Percentiles rank a stretch among this genome's conserved stretches.
Conservation (phyloP, 768 basidiomycete genomes). For the Trametes villosa region DNA sequence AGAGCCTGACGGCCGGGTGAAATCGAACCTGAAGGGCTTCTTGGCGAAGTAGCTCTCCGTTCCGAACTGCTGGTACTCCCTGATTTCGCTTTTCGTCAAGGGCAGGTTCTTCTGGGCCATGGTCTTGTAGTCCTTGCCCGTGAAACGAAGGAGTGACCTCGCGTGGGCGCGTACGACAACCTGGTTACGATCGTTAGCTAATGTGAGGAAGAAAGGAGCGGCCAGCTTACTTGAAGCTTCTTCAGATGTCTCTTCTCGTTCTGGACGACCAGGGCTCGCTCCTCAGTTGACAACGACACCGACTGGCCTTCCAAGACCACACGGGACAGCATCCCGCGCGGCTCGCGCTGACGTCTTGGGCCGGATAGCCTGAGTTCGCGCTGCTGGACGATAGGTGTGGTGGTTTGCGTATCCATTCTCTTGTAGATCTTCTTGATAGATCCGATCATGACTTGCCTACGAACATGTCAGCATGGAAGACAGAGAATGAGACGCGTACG, state of each 20-base stretch:
- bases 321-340: not conserved
- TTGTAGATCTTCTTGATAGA: not conserved
- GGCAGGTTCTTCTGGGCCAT: not conserved
- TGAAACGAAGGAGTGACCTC: not conserved
- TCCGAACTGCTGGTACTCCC: not conserved
- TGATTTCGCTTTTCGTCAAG: not conserved
- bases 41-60: not conserved
- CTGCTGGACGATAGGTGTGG: not conserved
- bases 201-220: too few species aligned
- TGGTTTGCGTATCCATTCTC: not conserved
- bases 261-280: not conserved
- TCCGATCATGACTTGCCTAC: not conserved
- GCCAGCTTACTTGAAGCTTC: not conserved
- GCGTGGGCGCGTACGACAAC: not conserved
- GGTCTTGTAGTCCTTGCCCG: not conserved
- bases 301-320: not conserved
- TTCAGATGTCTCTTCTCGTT: not conserved
- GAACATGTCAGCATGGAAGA: not conserved
- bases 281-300: not conserved
- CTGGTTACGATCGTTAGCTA: not conserved
- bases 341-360: not conserved
- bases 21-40: not conserved
- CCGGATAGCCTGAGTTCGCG: not conserved
- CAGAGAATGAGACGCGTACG: not conserved
- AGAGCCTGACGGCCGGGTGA: not conserved